Base-by-base conservation (phyloP, 306 rosid genomes). In the Prinsepia uniflora region DNA sequence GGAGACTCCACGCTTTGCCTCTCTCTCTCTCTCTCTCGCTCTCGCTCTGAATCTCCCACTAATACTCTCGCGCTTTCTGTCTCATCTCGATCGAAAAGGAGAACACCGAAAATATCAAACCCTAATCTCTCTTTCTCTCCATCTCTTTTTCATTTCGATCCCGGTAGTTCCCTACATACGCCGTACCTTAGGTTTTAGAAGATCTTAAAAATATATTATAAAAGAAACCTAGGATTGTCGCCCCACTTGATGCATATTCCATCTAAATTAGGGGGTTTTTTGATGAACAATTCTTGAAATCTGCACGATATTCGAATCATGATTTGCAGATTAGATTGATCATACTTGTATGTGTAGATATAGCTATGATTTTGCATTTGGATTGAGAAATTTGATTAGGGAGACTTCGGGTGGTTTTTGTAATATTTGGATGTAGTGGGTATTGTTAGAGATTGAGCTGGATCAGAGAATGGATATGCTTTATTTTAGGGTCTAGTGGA, bases 121-220 rank as follows among this genome's bases (percentile, higher is more conserved):
- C 78, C 75, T 56, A n/a, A 30, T 76, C 74, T n/a, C 63, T 22
- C 49, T 49, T 67, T 54, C 74, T 59, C 77, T 63, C 68, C 17
- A 39, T 49, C 50, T 18, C 42, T 34, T 50, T 50, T 39, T 54
- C 19, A 44, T 68, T 80, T 71, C 79, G 89, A 85, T 88, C 92
- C 86, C 58, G 80, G 65, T 72, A 55, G 69, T 74, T 2, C 40
- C 58, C 36, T 44, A 39, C 59, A 57, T 36, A 53, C 43, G 70
- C 78, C 78, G 80, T 86, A 85, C 89, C 90, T 87, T 83, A 87
- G 63, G 30, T 77, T 79, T 55, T 57, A 14, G 72, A 77, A 79
- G 77, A 81, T 47, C 64, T 34, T 40, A 55, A 53, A 48, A 14
- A 46, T 15, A 40, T 24, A 6, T 39, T 36, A 39, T 7, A 34